These are phyloP conservation scores for Stipa capillata DNA, from an alignment of 176 grass and related monocot genomes.

Conservation along the genomic window DNA sequence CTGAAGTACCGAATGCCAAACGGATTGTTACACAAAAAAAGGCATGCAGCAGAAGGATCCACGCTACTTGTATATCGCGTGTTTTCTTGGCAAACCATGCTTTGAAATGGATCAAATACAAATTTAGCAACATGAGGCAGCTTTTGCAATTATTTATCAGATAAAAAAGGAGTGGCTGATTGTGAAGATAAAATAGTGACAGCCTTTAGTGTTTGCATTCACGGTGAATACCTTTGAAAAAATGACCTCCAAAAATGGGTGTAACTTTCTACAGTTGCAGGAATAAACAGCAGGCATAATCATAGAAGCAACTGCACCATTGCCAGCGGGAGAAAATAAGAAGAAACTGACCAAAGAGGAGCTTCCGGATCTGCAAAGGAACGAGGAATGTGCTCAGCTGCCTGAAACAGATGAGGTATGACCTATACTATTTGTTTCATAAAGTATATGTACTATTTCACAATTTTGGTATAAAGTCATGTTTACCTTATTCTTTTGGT, in stretches of 20 bases:
- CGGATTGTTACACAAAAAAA: too few species aligned
- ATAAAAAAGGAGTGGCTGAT: neutral
- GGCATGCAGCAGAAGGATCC: too few species aligned
- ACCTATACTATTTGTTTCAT: neutral
- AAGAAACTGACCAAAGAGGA: slow-evolving; percentile 7
- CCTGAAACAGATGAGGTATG: neutral
- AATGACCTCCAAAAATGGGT: neutral
- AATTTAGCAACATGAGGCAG: neutral
- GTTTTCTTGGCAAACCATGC: neutral
- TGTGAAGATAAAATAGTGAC: neutral
- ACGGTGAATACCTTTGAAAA: neutral
- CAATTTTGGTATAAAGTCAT: neutral
- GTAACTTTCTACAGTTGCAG: neutral
- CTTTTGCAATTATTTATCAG: neutral
- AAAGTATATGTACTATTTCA: neutral
- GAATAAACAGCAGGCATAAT: neutral
- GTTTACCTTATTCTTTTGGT: neutral
- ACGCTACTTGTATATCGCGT: too few species aligned
- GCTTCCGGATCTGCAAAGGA: slow-evolving; percentile 13
- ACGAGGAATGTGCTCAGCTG: neutral
- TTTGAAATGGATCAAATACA: neutral
- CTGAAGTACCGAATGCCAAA: too few species aligned
- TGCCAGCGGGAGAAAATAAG: neutral
- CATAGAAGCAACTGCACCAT: neutral
- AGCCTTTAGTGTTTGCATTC: neutral